Percentiles rank a stretch among this genome's conserved stretches.
Conservation (phyloP, 2,329 filamentous ascomycete species). For the Fonsecaea pugnacius region DNA sequence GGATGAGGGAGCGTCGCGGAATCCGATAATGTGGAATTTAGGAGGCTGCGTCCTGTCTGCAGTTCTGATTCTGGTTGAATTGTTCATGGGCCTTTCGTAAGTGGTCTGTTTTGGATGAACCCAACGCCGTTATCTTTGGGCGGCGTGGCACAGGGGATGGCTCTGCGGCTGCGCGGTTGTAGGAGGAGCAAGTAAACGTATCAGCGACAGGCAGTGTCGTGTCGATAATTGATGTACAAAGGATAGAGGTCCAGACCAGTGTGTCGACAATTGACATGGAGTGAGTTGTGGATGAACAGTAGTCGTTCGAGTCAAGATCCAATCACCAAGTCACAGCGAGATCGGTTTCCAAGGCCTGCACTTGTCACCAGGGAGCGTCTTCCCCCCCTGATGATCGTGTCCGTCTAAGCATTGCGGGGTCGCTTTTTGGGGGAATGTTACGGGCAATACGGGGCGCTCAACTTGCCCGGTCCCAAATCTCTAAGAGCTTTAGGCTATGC, state of each 20-base stretch:
- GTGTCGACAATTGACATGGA: neutral
- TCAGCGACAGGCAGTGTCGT: neutral
- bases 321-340: neutral
- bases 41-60: neutral
- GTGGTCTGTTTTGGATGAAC: neutral
- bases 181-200: neutral
- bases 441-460: too few relatives aligned
- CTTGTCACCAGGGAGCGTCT: neutral
- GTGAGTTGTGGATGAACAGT: neutral
- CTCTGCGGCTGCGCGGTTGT: neutral
- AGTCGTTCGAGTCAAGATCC: neutral
- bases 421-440: too few relatives aligned
- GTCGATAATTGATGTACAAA: neutral
- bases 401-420: too few relatives aligned
- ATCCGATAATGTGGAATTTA: neutral
- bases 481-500: too few relatives aligned
- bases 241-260: neutral
- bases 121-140: neutral
- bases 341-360: neutral
- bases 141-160: neutral
- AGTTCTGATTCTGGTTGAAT: neutral
- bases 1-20: neutral
- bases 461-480: too few relatives aligned
- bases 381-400: neutral
- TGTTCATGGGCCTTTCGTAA: constrained; percentile 11